Evolutionary conservation across 2,329 filamentous ascomycete species (phyloP), one percentile per base, ranked within the genome.

Genomic region (Cladosporium sphaerospermum): DNA sequence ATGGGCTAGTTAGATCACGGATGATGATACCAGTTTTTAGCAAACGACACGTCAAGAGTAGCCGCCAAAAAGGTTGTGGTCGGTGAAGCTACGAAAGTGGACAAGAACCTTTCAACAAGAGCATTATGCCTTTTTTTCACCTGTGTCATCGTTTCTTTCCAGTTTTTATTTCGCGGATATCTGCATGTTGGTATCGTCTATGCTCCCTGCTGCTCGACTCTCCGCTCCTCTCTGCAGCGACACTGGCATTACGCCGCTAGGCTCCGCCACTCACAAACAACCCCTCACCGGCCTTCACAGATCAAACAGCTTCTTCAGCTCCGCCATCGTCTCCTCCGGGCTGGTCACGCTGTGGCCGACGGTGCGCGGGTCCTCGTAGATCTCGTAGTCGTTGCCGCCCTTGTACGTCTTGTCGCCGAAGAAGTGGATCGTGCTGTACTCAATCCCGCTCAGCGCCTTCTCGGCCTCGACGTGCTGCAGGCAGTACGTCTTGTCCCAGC

Each of bases 401-500:
- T 85, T 73, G 68, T 83, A 84, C 23, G 88, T 88, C 84, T 97
- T 99, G 79, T 99, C 93, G 60, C 93, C 93, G 66, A 97, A 99
- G 81, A 97, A 97, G 78, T 97, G 93, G 62, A 97, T 86, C 42
- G 82, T 92, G 62, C 83, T 88, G 78, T 92, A 97, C 19, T 84
- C 75, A 58, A 95, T 76, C 57, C 86, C 85, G 65, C 82, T 84
- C 69, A 71, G 60, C 14, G 72, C 69, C 64, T 86, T 84, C 71
- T 96, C 91, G 59, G 80, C 80, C 75, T 93, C 89, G 57, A 97
- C 77, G 73, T 96, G 91, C 63, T 82, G 78, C 61, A 97, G 78
- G 76, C 91, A 96, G 80, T 96, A 99, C 9, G 89, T 96, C 84
- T 97, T 99, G 76, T 99, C 93, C 93, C 93, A 99, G 67, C 93